Percentiles rank a stretch among this genome's conserved stretches.
phyloP scores from a whole-genome alignment of 495 filamentous ascomycete genomes.

The Staphylotrichum longicolle region DNA sequence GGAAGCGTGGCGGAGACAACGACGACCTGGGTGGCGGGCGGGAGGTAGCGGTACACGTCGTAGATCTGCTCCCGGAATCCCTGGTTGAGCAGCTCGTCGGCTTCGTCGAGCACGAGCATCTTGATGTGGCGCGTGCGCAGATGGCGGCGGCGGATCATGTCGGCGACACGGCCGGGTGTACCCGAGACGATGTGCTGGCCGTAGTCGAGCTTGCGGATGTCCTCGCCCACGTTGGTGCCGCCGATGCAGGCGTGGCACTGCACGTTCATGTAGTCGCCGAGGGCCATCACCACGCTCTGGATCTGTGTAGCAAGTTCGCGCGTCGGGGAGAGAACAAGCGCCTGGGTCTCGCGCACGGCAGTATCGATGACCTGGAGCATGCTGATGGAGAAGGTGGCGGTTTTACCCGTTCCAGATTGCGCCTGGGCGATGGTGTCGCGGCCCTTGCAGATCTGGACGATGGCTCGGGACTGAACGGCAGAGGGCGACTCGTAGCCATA shows the following conservation, averaged over 20 bases:
- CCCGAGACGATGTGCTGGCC: slow-evolving; percentile 96
- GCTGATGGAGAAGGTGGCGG: slow-evolving; percentile 97
- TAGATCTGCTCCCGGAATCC: slow-evolving; percentile 99
- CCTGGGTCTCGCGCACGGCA: slow-evolving; percentile 89
- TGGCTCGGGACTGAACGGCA: slow-evolving; percentile 93
- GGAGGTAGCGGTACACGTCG: slow-evolving; percentile 98
- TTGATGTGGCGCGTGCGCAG: slow-evolving; percentile 95
- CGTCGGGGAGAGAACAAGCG: slow-evolving; percentile 92
- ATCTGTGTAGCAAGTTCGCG: slow-evolving; percentile 98
- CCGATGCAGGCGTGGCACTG: slow-evolving; percentile 99
- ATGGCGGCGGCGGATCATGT: slow-evolving; percentile 97
- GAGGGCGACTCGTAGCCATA: slow-evolving; percentile 98
- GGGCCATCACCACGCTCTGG: slow-evolving; percentile 96
- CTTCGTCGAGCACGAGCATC: slow-evolving; percentile 98
- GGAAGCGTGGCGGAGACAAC: slow-evolving; percentile 97
- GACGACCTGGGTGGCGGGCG: slow-evolving; percentile 95
- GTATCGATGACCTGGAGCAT: slow-evolving; percentile 97
- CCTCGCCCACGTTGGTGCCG: slow-evolving; percentile 95
- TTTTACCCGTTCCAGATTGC: slow-evolving; percentile 99
- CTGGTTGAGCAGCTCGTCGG: slow-evolving; percentile 95
- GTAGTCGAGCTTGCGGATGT: slow-evolving; percentile 93
- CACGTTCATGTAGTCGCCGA: slow-evolving; percentile 99
- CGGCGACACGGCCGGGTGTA: slow-evolving; percentile 94
- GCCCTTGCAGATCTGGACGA: slow-evolving; percentile 98
- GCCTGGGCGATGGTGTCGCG: slow-evolving; percentile 98